These are phyloP conservation scores for Eimeria sp. DNA, from an alignment of 169 alveolate species.

Conservation along the genomic window DNA sequence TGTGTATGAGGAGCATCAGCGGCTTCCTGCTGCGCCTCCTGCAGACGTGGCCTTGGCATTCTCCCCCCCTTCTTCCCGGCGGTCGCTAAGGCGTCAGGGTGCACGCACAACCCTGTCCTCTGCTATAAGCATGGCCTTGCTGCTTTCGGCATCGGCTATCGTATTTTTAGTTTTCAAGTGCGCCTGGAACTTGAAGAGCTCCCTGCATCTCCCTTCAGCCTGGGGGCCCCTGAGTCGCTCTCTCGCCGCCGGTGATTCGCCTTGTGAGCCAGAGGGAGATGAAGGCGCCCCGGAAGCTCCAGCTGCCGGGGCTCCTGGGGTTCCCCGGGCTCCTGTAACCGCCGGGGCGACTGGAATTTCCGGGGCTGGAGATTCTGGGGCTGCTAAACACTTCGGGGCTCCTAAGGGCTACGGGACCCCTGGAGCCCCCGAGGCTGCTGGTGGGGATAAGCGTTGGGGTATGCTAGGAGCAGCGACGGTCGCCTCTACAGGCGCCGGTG, in stretches of 20 bases:
- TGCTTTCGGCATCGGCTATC: not conserved
- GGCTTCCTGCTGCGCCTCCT: not conserved
- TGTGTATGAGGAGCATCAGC: not conserved
- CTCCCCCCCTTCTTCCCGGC: not conserved
- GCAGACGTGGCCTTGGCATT: not conserved
- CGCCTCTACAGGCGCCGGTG: not conserved
- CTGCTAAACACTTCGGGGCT: too few relatives aligned
- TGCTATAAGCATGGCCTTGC: not conserved
- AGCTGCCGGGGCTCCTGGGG: not conserved
- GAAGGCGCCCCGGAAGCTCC: not conserved
- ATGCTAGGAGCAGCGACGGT: not conserved
- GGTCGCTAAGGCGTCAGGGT: not conserved
- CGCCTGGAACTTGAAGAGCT: not conserved
- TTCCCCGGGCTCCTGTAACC: not conserved
- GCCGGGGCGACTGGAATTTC: too few relatives aligned
- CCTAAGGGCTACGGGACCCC: too few relatives aligned
- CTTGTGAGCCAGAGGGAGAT: not conserved
- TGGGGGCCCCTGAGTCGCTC: not conserved
- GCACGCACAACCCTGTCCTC: not conserved
- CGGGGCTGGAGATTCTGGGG: too few relatives aligned
- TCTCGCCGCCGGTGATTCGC: conserved; percentile 1
- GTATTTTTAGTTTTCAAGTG: not conserved
- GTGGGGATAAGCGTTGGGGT: not conserved
- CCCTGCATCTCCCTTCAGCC: not conserved
- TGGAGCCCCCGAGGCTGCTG: too few relatives aligned